Evolutionary conservation across 176 grass and related monocot species (phyloP).

Genomic region (Hsuehochloa calcarea): DNA sequence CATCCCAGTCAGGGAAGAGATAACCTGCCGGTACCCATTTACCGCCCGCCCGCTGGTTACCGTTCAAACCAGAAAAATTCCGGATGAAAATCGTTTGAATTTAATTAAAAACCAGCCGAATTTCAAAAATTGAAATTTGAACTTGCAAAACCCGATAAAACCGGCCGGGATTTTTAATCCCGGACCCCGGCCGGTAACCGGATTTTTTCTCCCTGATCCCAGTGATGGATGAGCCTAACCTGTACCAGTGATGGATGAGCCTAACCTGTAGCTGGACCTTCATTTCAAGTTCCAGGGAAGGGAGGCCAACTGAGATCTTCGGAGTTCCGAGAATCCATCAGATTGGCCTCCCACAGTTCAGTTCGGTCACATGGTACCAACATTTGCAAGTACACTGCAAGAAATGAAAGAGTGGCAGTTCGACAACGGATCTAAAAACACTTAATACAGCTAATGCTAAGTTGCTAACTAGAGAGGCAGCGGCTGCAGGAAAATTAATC

Average conservation of each 20-base stretch:
- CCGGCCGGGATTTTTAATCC: no score
- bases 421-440: slow-evolving; percentile 18
- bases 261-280: not conserved
- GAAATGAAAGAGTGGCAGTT: not conserved
- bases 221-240: no score
- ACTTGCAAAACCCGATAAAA: no score
- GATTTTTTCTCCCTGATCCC: no score
- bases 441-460: slow-evolving; percentile 32
- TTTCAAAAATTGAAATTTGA: no score
- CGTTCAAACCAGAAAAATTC: no score
- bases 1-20: no score
- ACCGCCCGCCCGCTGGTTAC: no score
- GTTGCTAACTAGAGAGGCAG: slow-evolving; percentile 8
- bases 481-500: slow-evolving; percentile 19
- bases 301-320: not conserved
- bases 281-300: not conserved
- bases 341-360: not conserved
- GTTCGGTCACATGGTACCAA: slow-evolving; percentile 27
- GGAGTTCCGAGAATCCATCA: not conserved
- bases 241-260: not conserved
- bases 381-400: slow-evolving; percentile 18
- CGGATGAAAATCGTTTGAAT: no score
- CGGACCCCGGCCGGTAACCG: no score
- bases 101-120: no score
- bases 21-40: no score